phyloP scores from a whole-genome alignment of 2,329 filamentous ascomycete species.

The Chrysoporthe deuterocubensis region DNA sequence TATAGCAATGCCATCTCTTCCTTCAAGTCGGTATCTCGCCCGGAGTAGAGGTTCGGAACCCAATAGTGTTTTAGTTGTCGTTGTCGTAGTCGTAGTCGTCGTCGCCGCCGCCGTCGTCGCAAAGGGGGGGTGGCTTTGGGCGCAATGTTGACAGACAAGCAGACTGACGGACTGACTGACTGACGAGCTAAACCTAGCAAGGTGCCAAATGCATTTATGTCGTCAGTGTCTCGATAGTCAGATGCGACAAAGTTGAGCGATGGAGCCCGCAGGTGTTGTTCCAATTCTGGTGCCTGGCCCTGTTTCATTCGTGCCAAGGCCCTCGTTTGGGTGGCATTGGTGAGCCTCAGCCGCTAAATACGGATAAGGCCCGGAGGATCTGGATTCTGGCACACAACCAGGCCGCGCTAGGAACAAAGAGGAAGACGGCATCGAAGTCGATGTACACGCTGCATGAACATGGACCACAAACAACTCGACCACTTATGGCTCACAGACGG shows the following conservation, averaged over 20 bases:
- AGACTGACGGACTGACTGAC: not conserved
- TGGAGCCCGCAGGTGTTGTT: not conserved
- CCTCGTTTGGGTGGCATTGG: not conserved
- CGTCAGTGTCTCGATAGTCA: constrained; percentile 5
- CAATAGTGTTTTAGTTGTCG: not conserved
- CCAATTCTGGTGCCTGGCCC: constrained; percentile 11
- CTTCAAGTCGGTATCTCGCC: not conserved
- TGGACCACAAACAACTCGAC: not conserved
- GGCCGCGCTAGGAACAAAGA: constrained; percentile 3
- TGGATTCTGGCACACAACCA: not conserved
- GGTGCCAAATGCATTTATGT: constrained; percentile 13
- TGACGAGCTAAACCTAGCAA: constrained; percentile 22
- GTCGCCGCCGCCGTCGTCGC: constrained; percentile 1
- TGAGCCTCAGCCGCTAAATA: constrained; percentile 10
- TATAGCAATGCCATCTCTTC: constrained; percentile 26
- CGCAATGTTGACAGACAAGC: not conserved
- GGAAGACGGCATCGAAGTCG: not conserved
- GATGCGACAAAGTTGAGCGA: not conserved
- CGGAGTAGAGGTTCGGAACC: not conserved
- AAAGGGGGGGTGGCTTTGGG: constrained; percentile 1
- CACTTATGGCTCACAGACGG: not conserved
- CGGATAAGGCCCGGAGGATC: not conserved
- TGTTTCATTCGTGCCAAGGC: constrained; percentile 14
- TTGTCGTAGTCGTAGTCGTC: not conserved
- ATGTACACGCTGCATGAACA: not conserved